Conservation (phyloP, 345 rosid species). For the Tarenaya hassleriana region DNA sequence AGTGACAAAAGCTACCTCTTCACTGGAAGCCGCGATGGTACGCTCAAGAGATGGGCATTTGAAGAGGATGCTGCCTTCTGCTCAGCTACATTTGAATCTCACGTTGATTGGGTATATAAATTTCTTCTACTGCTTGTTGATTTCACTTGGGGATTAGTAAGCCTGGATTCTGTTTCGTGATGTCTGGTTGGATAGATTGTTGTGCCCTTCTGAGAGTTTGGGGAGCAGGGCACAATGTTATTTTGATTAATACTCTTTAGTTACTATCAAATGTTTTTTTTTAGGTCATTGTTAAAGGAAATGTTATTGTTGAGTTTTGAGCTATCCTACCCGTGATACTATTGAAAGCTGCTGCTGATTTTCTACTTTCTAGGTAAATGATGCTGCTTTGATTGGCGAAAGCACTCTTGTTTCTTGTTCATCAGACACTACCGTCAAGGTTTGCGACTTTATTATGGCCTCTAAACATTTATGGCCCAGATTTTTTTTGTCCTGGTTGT, state of each 20-base stretch:
- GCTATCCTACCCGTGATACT: constrained; percentile 3
- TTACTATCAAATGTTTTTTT: no score
- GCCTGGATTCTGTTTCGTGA: constrained; percentile 8
- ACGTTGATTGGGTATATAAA: constrained; percentile 88
- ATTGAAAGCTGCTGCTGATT: constrained; percentile 16
- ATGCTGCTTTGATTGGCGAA: constrained; percentile 68
- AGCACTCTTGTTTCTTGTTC: constrained; percentile 90
- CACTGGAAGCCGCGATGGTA: constrained; percentile 99
- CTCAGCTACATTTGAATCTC: constrained; percentile 97
- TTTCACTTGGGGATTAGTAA: constrained; percentile 7
- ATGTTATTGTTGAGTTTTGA: no score
- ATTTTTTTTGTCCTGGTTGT: constrained; percentile 12
- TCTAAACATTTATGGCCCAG: constrained; percentile 6
- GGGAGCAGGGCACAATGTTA: no score
- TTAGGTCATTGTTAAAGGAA: no score
- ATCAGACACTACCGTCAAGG: constrained; percentile 95
- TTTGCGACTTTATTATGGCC: constrained; percentile 23
- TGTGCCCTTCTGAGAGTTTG: no score
- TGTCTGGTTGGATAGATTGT: not conserved
- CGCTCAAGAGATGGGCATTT: constrained; percentile 86
- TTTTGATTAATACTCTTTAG: no score
- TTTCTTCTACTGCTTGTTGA: constrained; percentile 4
- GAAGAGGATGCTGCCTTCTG: constrained; percentile 60
- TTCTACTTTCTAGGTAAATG: constrained; percentile 72
- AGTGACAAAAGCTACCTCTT: constrained; percentile 55